Evolutionary conservation across 164 flowering plant genomes (phyloP).

Genomic region (Liriodendron chinense): DNA sequence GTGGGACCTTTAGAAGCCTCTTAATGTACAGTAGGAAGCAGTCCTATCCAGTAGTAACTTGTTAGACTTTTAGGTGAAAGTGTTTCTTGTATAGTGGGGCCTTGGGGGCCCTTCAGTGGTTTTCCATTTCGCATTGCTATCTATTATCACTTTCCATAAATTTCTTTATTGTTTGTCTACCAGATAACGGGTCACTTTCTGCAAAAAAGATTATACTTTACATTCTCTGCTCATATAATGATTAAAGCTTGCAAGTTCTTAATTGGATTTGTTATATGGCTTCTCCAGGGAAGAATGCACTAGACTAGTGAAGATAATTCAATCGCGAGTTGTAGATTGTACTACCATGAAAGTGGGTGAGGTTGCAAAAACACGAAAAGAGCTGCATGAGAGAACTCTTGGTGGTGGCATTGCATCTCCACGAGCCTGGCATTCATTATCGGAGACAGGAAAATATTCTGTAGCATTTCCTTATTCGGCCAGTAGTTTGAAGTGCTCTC

Average conservation of each 20-base stretch:
- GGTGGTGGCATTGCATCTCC: constrained; percentile 15
- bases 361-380: constrained; percentile 17
- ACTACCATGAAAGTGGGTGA: constrained; percentile 22
- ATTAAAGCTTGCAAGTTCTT: constrained; percentile 4
- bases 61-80: no score
- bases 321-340: constrained; percentile 42
- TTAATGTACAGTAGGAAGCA: no score
- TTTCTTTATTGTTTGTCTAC: no score
- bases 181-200: neutral
- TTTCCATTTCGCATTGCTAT: no score
- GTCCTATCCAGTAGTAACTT: no score
- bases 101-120: no score
- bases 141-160: neutral
- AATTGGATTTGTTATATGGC: constrained; percentile 3
- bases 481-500: constrained; percentile 11
- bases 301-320: constrained; percentile 36
- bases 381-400: constrained; percentile 15
- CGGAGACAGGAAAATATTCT: constrained; percentile 3
- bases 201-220: neutral
- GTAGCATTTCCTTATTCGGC: constrained; percentile 5
- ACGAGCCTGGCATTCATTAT: constrained; percentile 6
- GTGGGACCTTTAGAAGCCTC: no score
- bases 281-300: constrained; percentile 57
- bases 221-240: neutral
- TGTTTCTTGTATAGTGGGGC: no score